Evolutionary conservation across 2,329 filamentous ascomycete genomes (phyloP).

Genomic region (Penicillium brevicompactum): DNA sequence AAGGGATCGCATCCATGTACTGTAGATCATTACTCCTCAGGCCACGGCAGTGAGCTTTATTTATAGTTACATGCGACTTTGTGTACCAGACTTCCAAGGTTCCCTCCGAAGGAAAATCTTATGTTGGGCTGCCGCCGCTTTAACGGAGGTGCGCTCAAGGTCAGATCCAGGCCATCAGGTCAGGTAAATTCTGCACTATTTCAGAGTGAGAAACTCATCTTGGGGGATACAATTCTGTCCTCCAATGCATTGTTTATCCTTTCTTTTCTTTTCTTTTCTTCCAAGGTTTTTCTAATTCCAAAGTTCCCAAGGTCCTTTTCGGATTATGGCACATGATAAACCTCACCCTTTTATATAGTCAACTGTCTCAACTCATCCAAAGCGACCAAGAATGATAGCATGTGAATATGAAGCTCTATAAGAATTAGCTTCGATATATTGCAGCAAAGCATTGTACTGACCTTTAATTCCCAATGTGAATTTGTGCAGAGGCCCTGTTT

Average conservation of each 20-base stretch:
- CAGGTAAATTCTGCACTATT: too few species aligned
- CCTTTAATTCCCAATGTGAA: background rate
- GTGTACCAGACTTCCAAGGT: background rate
- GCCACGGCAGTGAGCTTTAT: constrained; percentile 20
- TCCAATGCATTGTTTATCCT: too few species aligned
- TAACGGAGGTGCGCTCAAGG: too few species aligned
- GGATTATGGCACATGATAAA: too few species aligned
- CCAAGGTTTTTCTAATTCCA: too few species aligned
- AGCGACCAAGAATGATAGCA: background rate
- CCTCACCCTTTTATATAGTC: background rate
- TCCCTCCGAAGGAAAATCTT: too few species aligned
- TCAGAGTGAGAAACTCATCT: too few species aligned
- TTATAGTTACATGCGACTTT: background rate
- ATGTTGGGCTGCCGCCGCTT: too few species aligned
- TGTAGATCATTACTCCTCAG: constrained; percentile 32
- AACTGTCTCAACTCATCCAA: background rate
- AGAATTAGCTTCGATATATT: background rate
- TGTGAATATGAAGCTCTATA: background rate
- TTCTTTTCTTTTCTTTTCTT: too few species aligned
- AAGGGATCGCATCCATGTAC: background rate
- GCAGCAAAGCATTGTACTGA: background rate
- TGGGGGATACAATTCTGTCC: too few species aligned
- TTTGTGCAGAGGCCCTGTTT: background rate
- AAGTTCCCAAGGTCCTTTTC: too few species aligned
- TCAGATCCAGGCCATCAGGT: too few species aligned